Conservation (phyloP, 306 rosid genomes). For the Inga laurina region DNA sequence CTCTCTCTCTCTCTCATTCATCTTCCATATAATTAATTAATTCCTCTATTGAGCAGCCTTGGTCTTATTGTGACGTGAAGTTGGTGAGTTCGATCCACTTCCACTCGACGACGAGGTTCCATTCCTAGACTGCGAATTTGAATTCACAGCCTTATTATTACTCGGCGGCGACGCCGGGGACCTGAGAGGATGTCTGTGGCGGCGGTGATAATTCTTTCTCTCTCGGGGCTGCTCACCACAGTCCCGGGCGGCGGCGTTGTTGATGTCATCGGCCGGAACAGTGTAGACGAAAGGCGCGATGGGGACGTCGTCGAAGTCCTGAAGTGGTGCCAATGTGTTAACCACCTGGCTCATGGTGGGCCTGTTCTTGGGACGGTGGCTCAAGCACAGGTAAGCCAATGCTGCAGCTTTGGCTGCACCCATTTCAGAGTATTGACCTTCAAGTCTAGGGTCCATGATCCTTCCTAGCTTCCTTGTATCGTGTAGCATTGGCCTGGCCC, state of each 20-base stretch:
- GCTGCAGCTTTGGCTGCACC: slow-evolving; percentile 90
- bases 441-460: slow-evolving; percentile 84
- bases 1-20: not conserved
- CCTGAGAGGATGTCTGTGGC: slow-evolving; percentile 31
- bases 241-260: slow-evolving; percentile 30
- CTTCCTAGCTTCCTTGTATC: slow-evolving; percentile 58
- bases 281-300: slow-evolving; percentile 78
- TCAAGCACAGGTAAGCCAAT: slow-evolving; percentile 84
- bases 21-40: too few relatives aligned
- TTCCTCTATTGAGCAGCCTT: slow-evolving; percentile 7
- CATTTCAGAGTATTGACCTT: slow-evolving; percentile 76
- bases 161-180: slow-evolving; percentile 48
- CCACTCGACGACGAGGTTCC: not conserved
- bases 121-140: slow-evolving; percentile 19
- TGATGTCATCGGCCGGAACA: slow-evolving; percentile 39
- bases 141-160: not conserved
- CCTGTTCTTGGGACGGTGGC: slow-evolving; percentile 82
- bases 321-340: slow-evolving; percentile 66
- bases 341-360: slow-evolving; percentile 80
- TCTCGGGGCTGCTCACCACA: slow-evolving; percentile 34
- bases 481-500: slow-evolving; percentile 74
- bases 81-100: slow-evolving; percentile 54
- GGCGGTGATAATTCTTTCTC: slow-evolving; percentile 37
- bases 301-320: slow-evolving; percentile 68
- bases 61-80: slow-evolving; percentile 38